Evolutionary conservation across 1,284 basidiomycete genomes (phyloP).

Genomic region (Puccinia triticina): DNA sequence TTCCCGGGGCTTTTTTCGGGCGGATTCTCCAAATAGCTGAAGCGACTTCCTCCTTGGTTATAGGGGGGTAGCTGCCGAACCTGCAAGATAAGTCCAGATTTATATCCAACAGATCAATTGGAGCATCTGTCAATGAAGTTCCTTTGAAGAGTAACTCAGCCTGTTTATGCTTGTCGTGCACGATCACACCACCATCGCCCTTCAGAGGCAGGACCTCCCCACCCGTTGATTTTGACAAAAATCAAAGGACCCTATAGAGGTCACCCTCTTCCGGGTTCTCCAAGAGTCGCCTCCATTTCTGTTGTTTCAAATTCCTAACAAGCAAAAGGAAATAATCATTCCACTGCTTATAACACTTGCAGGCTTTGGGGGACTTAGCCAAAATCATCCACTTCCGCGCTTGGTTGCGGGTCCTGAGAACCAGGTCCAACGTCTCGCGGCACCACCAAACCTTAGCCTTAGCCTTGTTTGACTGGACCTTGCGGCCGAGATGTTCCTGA

Average conservation of each 20-base stretch:
- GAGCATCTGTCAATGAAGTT: background rate
- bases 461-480: background rate
- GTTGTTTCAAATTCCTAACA: background rate
- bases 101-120: background rate
- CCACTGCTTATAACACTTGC: background rate
- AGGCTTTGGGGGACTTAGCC: background rate
- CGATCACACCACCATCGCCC: background rate
- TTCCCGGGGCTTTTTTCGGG: background rate
- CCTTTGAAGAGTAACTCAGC: background rate
- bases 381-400: conserved; percentile 6
- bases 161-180: background rate
- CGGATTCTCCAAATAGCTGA: background rate
- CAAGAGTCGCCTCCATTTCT: background rate
- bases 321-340: background rate
- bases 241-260: background rate
- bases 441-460: conserved; percentile 23
- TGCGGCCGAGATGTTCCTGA: background rate
- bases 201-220: background rate
- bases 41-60: background rate
- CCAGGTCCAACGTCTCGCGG: background rate
- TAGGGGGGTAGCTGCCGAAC: background rate
- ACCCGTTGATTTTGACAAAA: background rate
- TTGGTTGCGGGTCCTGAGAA: background rate
- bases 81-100: background rate
- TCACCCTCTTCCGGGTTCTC: background rate